Percentiles rank a stretch among this genome's conserved stretches.
phyloP scores from a whole-genome alignment of 2,329 filamentous ascomycete genomes.

The Fusarium cicatricum region DNA sequence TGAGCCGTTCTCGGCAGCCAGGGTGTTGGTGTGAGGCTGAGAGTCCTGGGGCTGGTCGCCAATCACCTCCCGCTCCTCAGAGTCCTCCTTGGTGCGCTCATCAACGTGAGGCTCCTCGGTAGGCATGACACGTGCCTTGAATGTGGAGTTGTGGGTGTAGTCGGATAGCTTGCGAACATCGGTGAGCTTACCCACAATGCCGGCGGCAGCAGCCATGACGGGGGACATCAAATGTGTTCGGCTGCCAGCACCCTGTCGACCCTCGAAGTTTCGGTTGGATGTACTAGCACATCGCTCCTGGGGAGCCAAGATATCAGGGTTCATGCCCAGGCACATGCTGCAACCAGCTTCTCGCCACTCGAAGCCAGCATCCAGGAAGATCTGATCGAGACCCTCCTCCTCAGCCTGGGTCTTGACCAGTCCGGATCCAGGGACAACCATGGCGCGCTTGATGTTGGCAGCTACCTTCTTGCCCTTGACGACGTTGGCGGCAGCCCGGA shows the following conservation, averaged over 20 bases:
- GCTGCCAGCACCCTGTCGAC: conserved; percentile 89
- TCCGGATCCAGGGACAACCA: conserved; percentile 96
- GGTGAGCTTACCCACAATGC: conserved; percentile 87
- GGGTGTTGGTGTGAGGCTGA: conserved; percentile 70
- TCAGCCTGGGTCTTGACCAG: conserved; percentile 94
- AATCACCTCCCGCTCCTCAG: conserved; percentile 61
- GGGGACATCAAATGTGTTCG: conserved; percentile 97
- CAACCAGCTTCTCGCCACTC: conserved; percentile 99
- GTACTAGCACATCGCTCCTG: conserved; percentile 94
- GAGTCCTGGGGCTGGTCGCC: conserved; percentile 70
- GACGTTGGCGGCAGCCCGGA: conserved; percentile 85
- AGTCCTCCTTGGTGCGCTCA: conserved; percentile 60
- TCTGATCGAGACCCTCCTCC: conserved; percentile 88
- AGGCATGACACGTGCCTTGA: conserved; percentile 61
- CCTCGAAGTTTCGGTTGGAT: conserved; percentile 97
- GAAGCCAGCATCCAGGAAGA: conserved; percentile 91
- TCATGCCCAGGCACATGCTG: conserved; percentile 99
- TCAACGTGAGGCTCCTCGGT: conserved; percentile 59
- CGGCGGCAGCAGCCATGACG: conserved; percentile 93
- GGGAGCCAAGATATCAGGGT: conserved; percentile 94
- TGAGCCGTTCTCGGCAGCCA: conserved; percentile 51
- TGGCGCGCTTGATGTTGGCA: conserved; percentile 87
- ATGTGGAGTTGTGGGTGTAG: conserved; percentile 66
- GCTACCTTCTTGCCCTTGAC: conserved; percentile 90
- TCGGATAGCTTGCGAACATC: conserved; percentile 84